phyloP scores from a whole-genome alignment of 192 early-diverging fungal species.

The Mortierella hygrophila region DNA sequence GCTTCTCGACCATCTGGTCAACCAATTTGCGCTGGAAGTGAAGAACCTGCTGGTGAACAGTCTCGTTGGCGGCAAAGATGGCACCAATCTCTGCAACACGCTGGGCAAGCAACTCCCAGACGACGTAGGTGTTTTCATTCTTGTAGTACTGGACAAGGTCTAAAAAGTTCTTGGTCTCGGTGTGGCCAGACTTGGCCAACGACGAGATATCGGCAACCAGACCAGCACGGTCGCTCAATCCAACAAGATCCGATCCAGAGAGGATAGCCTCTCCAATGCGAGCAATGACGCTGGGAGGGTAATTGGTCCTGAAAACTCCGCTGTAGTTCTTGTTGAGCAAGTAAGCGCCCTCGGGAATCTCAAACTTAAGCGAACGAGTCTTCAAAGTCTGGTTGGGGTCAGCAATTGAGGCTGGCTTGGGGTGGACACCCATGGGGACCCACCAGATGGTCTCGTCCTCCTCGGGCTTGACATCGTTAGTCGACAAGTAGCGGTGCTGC shows the following conservation, averaged over 20 bases:
- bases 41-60: conserved; percentile 70
- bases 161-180: conserved; percentile 78
- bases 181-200: conserved; percentile 82
- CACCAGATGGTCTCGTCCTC: conserved; percentile 91
- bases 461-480: conserved; percentile 81
- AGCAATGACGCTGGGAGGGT: conserved; percentile 66
- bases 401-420: conserved; percentile 41
- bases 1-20: conserved; percentile 72
- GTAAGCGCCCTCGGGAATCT: conserved; percentile 69
- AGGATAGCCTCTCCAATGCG: conserved; percentile 68
- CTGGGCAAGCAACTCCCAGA: conserved; percentile 73
- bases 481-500: conserved; percentile 89
- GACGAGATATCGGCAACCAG: conserved; percentile 87
- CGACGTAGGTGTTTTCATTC: conserved; percentile 85
- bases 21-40: conserved; percentile 79
- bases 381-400: conserved; percentile 64
- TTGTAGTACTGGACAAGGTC: conserved; percentile 80
- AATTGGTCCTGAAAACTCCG: conserved; percentile 91
- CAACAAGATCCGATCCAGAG: conserved; percentile 54
- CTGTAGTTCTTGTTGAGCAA: conserved; percentile 88
- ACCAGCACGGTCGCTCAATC: conserved; percentile 84
- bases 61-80: conserved; percentile 75
- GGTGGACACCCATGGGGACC: conserved; percentile 81
- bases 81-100: conserved; percentile 70
- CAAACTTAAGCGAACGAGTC: conserved; percentile 58